A percentile compares a stretch with the other conserved stretches of the same genome.
phyloP scores from a whole-genome alignment of 495 filamentous ascomycete genomes.

The Penicillium fimorum region DNA sequence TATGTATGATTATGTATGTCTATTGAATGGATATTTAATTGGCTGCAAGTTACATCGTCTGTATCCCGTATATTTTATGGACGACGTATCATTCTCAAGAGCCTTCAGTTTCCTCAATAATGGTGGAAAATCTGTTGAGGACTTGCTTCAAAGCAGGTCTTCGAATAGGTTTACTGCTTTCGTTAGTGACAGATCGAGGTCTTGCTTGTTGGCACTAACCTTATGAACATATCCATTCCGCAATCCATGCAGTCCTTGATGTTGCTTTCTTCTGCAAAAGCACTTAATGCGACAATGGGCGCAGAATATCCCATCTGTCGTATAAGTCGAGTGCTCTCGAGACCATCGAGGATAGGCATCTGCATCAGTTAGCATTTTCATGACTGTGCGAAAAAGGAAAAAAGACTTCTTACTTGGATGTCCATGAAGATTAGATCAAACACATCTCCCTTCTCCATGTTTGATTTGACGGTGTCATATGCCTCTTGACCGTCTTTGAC shows the following conservation, averaged over 20 bases:
- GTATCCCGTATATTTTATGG: not conserved
- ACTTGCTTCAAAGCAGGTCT: constrained; percentile 83
- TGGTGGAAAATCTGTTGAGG: constrained; percentile 63
- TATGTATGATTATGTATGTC: not conserved
- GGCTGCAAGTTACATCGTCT: not conserved
- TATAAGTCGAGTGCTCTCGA: constrained; percentile 85
- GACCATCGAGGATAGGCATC: constrained; percentile 91
- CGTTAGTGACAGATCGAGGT: not conserved
- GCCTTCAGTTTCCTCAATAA: constrained; percentile 46
- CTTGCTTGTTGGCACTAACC: constrained; percentile 18
- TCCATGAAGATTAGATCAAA: constrained; percentile 95
- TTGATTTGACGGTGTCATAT: constrained; percentile 76
- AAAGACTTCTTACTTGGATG: constrained; percentile 45
- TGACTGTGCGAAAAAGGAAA: constrained; percentile 11
- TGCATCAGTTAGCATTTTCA: constrained; percentile 28
- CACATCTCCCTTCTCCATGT: constrained; percentile 66
- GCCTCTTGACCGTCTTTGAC: constrained; percentile 90
- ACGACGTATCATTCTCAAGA: not conserved
- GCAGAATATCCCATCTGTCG: constrained; percentile 81
- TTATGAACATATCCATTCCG: constrained; percentile 70
- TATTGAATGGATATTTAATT: not conserved
- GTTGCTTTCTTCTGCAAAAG: constrained; percentile 87
- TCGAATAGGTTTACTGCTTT: constrained; percentile 72
- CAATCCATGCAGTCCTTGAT: constrained; percentile 79
- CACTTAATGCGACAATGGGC: constrained; percentile 88